phyloP scores from a whole-genome alignment of 306 rosid genomes.

The Crataegus laevigata region DNA sequence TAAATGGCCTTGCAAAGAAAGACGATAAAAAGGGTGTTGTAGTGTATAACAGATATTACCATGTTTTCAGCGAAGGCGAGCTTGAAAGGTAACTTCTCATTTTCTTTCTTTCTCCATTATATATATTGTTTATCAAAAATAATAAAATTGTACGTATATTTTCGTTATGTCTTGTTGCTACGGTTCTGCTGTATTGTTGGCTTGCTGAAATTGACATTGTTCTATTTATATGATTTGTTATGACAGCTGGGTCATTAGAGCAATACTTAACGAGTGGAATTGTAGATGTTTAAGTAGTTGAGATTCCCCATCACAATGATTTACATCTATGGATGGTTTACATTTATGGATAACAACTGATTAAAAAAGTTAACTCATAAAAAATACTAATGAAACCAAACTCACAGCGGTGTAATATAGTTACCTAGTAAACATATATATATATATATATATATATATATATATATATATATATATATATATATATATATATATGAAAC shows the following conservation, averaged over 20 bases:
- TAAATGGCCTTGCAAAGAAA: conserved; percentile 76
- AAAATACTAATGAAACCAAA: no score
- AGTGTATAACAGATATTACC: conserved; percentile 88
- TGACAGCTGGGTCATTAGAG: background rate
- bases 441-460: background rate
- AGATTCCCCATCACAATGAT: background rate
- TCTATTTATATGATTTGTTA: background rate
- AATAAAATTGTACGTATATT: background rate
- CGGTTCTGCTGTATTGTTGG: background rate
- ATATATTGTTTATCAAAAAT: background rate
- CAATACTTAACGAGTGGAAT: background rate
- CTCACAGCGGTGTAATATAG: background rate
- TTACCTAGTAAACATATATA: no score
- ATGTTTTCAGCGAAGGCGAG: conserved; percentile 89
- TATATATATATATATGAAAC: background rate
- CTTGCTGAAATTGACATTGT: background rate
- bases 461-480: no score
- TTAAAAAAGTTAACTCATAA: background rate
- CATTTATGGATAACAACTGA: background rate
- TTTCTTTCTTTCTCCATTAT: conserved; percentile 1
- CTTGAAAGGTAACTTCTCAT: conserved; percentile 69
- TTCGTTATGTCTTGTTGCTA: background rate
- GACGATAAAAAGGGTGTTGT: conserved; percentile 85
- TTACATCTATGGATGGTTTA: background rate
- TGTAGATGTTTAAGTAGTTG: background rate